A percentile compares a stretch with the other conserved stretches of the same genome.
Conservation (phyloP, 1,284 basidiomycete species). For the Paramarasmius palmivorus region DNA sequence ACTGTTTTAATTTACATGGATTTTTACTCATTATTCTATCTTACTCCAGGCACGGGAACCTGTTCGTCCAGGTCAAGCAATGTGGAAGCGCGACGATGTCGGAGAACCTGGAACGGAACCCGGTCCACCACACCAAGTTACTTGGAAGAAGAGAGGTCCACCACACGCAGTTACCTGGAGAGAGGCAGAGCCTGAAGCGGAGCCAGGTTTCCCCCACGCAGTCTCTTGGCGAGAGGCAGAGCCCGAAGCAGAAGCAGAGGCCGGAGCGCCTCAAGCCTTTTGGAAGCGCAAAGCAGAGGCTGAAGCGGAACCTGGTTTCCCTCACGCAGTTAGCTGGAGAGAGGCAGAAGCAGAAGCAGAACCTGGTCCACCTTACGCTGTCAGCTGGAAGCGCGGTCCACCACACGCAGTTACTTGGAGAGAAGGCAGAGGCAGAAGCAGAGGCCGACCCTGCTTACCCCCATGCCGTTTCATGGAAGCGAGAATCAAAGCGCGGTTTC, state of each 20-base stretch:
- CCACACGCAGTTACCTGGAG: neutral
- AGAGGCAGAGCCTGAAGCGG: neutral
- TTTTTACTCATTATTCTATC: too few species aligned
- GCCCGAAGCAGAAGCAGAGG: neutral
- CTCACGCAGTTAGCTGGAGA: neutral
- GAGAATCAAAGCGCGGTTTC: too few species aligned
- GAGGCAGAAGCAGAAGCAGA: neutral
- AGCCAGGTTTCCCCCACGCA: too few species aligned
- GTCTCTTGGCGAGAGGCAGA: too few species aligned
- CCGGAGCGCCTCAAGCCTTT: neutral
- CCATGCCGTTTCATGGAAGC: too few species aligned
- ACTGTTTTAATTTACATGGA: too few species aligned
- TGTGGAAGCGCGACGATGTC: too few species aligned
- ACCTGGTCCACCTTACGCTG: neutral
- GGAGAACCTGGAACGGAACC: too few species aligned
- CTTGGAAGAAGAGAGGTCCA: too few species aligned
- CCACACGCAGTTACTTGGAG: neutral
- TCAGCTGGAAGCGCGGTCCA: neutral
- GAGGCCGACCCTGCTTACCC: neutral
- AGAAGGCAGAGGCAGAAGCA: neutral
- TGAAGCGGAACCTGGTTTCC: neutral
- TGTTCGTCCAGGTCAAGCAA: too few species aligned
- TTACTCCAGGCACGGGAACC: too few species aligned
- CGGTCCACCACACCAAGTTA: too few species aligned
- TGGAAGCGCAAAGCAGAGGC: neutral